Base-by-base conservation (phyloP, 176 grass and related monocot genomes). In the Hsuehochloa calcarea region DNA sequence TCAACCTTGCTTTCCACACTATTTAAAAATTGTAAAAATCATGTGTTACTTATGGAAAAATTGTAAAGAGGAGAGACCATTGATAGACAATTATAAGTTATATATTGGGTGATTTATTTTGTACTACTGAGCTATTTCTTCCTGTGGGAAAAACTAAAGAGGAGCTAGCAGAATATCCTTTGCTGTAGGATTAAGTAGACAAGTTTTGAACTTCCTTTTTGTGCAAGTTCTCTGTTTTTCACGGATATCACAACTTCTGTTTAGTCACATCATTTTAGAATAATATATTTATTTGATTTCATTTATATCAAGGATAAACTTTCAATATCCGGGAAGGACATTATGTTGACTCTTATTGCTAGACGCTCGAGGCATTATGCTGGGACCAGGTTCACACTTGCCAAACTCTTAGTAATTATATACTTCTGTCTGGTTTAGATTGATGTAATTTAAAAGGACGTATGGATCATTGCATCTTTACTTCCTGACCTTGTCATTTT, bases 331-430 rank as follows among this genome's bases (percentile, higher is more conserved):
- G 96, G 88, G 64, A 99, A 92, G 85, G 82, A 94, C 72, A 87
- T 96, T 91, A 74, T 74, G 62, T 86, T 99, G 78, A 96, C 96
- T 3, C 96, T 99, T 31, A 91, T 99, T 70, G 96, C 91, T 82
- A 96, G 96, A 54, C 96, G 96, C 41, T 99, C 96, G 2, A 85
- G 93, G 59, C 86, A 99, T 89, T 99, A 90, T 88, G 96, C 96
- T 83, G 96, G 96, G 76, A 99, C 93, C 76, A 91, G 96, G 96
- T 90, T 78, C 11, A 49, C 25, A 78, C 70, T 41, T 90, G 25
- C 34, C 31, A 82, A 81, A 63, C 68, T n/a, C 6, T 71, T 65
- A 65, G 23, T 37, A 34, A 52, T 35, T 51, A 8, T 86, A 77
- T 68, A 68, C 3, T 74, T 45, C 35, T 34, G 12, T 60, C 8